phyloP scores from a whole-genome alignment of 306 rosid species.

The Cajanus cajan region DNA sequence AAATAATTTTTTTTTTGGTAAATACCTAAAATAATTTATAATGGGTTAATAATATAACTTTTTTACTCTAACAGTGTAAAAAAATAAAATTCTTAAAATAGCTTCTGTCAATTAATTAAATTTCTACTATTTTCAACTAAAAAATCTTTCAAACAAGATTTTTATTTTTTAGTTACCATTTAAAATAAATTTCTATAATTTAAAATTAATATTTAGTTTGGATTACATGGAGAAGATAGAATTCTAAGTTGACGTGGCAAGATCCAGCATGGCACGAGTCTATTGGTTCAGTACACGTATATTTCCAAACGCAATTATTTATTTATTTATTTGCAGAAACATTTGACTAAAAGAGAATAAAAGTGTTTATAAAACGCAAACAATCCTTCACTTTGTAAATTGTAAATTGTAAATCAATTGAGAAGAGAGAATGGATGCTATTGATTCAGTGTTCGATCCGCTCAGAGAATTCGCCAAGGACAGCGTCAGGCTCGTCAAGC shows the following conservation, averaged over 20 bases:
- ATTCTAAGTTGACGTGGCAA: neutral
- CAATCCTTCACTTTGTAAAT: too few relatives aligned
- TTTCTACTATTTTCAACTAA: too few relatives aligned
- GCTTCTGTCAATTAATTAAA: too few relatives aligned
- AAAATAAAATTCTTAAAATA: too few relatives aligned
- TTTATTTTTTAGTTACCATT: neutral
- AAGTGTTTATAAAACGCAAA: neutral
- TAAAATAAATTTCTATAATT: neutral
- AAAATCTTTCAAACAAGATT: too few relatives aligned
- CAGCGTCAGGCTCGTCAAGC: slow-evolving; percentile 45
- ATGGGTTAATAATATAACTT: too few relatives aligned
- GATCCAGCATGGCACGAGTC: neutral
- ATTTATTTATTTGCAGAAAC: neutral
- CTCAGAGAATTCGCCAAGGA: slow-evolving; percentile 37
- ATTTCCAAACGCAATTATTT: neutral
- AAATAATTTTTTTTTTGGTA: too few relatives aligned
- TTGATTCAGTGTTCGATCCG: slow-evolving; percentile 37
- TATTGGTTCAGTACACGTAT: neutral
- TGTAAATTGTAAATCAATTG: too few relatives aligned
- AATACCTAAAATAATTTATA: too few relatives aligned
- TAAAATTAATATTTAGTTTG: neutral
- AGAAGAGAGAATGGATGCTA: slow-evolving; percentile 38
- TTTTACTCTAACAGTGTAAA: too few relatives aligned
- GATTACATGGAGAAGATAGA: neutral
- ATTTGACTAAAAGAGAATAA: neutral